Evolutionary conservation across 2,329 filamentous ascomycete species (phyloP).

Genomic region (Dryadomyces quercivorus): DNA sequence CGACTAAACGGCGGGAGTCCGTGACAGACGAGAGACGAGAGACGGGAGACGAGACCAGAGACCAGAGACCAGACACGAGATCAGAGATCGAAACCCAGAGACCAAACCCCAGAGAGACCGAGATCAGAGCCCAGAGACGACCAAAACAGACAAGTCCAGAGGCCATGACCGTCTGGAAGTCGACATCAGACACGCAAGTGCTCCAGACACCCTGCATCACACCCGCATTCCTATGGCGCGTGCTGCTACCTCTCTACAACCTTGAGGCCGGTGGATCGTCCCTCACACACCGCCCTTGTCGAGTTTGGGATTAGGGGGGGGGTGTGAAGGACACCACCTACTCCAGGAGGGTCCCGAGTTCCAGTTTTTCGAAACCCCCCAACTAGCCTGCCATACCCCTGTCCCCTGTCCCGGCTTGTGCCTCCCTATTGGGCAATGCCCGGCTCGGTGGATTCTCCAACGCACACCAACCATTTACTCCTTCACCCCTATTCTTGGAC

Average conservation of each 20-base stretch:
- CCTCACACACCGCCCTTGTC: constrained; percentile 10
- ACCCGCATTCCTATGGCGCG: background rate
- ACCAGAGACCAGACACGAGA: too few relatives aligned
- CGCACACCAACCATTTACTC: constrained; percentile 29
- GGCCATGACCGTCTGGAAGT: background rate
- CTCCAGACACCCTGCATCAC: background rate
- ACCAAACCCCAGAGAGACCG: too few relatives aligned
- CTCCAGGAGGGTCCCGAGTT: constrained; percentile 6
- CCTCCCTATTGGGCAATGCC: constrained; percentile 37
- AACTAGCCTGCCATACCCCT: constrained; percentile 2
- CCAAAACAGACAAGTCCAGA: background rate
- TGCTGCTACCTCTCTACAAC: background rate
- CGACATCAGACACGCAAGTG: background rate
- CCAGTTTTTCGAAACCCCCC: constrained; percentile 11
- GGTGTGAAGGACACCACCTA: background rate
- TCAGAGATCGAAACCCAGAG: too few relatives aligned
- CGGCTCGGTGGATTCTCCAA: constrained; percentile 21
- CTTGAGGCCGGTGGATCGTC: background rate
- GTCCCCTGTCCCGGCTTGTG: constrained; percentile 28
- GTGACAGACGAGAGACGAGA: background rate
- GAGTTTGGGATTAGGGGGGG: constrained; percentile 8
- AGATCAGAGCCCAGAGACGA: too few relatives aligned
- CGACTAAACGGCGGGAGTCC: too few relatives aligned
- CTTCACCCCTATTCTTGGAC: constrained; percentile 1
- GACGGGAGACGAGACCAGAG: background rate